Base-by-base conservation (phyloP, 768 basidiomycete genomes). In the Terana coerulea region DNA sequence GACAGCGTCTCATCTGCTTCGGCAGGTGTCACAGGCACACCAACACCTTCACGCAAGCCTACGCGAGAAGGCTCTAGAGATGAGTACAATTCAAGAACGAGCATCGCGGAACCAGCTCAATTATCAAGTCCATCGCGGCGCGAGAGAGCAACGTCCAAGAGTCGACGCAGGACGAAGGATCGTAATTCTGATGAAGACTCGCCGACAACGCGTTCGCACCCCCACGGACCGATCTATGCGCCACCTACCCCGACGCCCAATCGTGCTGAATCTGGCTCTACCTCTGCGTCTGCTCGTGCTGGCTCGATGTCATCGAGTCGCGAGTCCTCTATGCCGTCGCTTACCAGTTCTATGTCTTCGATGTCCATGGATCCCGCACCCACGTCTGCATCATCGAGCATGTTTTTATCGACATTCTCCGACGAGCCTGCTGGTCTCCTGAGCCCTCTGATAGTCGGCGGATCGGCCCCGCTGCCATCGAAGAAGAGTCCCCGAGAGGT, bases 391-490 rank as follows among this genome's bases (percentile, higher is more conserved):
- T 37, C 52, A 26, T 37, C 56, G 52, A 26, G 55, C 50, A 28
- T 49, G 29, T 53, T 54, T 42, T 49, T 66, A 12, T 24, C 54
- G 11, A 58, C 54, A 29, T 65, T 66, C 51, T 60, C 67, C 2
- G 66, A 69, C 45, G 66, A 67, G 47, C 67, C 67, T 0, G 60
- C 55, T 1, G 55, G 51, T 5, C 49, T 65, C 4, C 58, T 69
- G 14, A 69, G 67, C 48, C 67, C 66, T 7, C 57, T 69, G 11
- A 25, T 67, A 3, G 53, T 49, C 2, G n/a, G 25, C 17, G 41
- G 7, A 6, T 24, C 47, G 8, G 24, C 44, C 24, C 51, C 51
- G 10, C 24, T 21, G 14, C 31, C 19, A 11, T n/a, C 35, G 37
- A 59, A 25, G 48, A 51, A 5, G 30, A 49, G 17, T 40, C 46